These are phyloP conservation scores for Barnettozyma hawaiiensis DNA, from an alignment of 1,139 yeast genomes.

Conservation along the genomic window DNA sequence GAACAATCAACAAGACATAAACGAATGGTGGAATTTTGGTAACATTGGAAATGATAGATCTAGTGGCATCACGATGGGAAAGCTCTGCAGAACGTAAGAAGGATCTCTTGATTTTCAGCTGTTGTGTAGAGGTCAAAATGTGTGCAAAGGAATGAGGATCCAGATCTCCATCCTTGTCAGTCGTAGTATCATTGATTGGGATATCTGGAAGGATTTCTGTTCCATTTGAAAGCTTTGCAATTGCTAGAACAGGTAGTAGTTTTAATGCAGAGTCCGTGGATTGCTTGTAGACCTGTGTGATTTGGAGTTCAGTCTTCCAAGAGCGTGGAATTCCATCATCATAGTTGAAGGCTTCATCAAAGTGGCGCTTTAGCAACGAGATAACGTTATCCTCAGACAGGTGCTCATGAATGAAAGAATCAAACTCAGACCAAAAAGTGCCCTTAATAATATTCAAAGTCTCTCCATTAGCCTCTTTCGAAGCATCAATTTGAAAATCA, in stretches of 20 bases:
- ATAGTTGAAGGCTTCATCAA: constrained; percentile 79
- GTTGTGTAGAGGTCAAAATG: constrained; percentile 54
- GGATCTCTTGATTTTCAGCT: constrained; percentile 49
- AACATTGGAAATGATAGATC: constrained; percentile 62
- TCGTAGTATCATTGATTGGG: constrained; percentile 35
- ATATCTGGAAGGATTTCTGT: constrained; percentile 54
- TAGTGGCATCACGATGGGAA: constrained; percentile 75
- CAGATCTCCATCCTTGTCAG: constrained; percentile 39
- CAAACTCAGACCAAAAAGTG: constrained; percentile 62
- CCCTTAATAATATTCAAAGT: constrained; percentile 42
- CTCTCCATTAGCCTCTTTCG: constrained; percentile 36
- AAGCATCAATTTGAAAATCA: constrained; percentile 65
- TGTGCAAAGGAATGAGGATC: constrained; percentile 47
- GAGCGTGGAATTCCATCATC: constrained; percentile 81
- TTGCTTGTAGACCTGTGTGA: constrained; percentile 56
- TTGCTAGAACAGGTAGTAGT: constrained; percentile 54
- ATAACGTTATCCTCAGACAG: constrained; percentile 55
- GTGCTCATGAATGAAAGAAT: constrained; percentile 52
- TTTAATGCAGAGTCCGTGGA: constrained; percentile 55
- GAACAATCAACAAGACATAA: constrained; percentile 60
- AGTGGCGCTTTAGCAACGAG: constrained; percentile 55
- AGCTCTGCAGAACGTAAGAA: constrained; percentile 79
- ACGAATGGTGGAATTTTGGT: constrained; percentile 83
- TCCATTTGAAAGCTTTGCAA: constrained; percentile 50
- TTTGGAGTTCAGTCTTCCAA: constrained; percentile 70